Base-by-base conservation (phyloP, 1,284 basidiomycete genomes). In the Inonotus hispidus region DNA sequence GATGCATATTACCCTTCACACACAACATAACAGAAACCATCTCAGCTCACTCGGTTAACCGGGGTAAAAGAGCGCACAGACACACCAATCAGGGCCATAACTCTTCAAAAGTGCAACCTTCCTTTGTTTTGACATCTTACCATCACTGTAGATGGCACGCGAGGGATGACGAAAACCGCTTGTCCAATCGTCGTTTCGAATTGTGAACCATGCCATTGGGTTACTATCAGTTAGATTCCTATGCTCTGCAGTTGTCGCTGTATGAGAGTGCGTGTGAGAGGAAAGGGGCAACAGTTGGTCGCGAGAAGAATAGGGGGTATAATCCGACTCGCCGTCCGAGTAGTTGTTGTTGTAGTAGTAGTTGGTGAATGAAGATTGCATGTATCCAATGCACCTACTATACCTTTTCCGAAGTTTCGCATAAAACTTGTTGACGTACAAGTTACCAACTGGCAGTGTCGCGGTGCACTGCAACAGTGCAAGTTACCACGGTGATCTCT, bases 71-170 rank as follows among this genome's bases (percentile, higher is more conserved):
- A 47, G 38, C 47, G 37, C 23, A 60, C 41, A 56, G 37, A 71
- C 81, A 65, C 63, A 89, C 89, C 89, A 91, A 68, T 91, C 90
- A 0, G 85, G 85, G 25, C 79, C 77, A 73, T 91, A 91, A 16
- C 84, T 86, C 53, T 75, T 67, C 25, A 88, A 64, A 3, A 89
- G 72, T 49, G 46, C 47, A 13, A 56, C 45, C n/a, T 54, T 58
- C 27, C 58, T 37, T 41, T 39, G 50, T 23, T 58, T 46, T 19
- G 56, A 46, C 45, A 58, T 60, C 47, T 27, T 49, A 23, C 21
- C 47, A 23, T 14, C 52, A 41, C n/a, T n/a, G n/a, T n/a, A n/a
- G n/a, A n/a, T n/a, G n/a, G 32, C 27, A 45, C 19, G 58, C 29
- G 53, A 45, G 35, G 27, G n/a, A 46, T 35, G 37, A 6, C 16